Percentiles rank a stretch among this genome's conserved stretches.
Conservation (phyloP, 192 early-diverging fungal genomes). For the Chytriomyces sp. region DNA sequence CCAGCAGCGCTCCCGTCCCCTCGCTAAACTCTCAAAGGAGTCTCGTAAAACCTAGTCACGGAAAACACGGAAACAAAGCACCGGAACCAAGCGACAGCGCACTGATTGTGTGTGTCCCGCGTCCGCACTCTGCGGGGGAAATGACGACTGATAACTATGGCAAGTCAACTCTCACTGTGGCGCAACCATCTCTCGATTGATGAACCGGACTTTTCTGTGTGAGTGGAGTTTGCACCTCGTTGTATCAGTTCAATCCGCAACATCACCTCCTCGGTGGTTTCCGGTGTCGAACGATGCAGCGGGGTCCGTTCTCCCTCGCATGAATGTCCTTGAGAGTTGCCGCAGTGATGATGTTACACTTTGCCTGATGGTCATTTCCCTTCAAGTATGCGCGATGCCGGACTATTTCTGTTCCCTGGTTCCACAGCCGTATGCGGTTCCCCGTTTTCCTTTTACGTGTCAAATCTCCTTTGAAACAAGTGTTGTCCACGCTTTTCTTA, state of each 20-base stretch:
- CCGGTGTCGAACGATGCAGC: background rate
- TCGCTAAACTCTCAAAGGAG: constrained; percentile 17
- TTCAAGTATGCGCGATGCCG: no score
- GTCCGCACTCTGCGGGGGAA: background rate
- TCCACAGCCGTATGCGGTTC: no score
- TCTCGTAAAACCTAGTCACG: background rate
- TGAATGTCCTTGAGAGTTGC: background rate
- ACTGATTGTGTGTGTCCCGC: background rate
- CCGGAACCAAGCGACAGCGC: no score
- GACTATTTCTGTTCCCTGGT: no score
- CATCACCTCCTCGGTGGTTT: background rate
- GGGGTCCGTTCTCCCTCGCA: background rate
- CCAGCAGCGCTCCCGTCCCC: constrained; percentile 28
- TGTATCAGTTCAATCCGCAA: background rate
- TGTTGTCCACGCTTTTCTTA: background rate
- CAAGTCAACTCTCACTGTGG: background rate
- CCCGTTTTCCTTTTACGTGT: background rate
- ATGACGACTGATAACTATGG: background rate
- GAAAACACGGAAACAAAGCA: background rate
- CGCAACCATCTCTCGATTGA: background rate
- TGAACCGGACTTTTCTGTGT: background rate
- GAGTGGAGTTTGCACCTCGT: background rate
- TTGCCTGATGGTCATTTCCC: no score
- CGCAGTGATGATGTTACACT: no score
- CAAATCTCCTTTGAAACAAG: background rate